phyloP scores from a whole-genome alignment of 768 basidiomycete genomes.

The Phlebiopsis gigantea region DNA sequence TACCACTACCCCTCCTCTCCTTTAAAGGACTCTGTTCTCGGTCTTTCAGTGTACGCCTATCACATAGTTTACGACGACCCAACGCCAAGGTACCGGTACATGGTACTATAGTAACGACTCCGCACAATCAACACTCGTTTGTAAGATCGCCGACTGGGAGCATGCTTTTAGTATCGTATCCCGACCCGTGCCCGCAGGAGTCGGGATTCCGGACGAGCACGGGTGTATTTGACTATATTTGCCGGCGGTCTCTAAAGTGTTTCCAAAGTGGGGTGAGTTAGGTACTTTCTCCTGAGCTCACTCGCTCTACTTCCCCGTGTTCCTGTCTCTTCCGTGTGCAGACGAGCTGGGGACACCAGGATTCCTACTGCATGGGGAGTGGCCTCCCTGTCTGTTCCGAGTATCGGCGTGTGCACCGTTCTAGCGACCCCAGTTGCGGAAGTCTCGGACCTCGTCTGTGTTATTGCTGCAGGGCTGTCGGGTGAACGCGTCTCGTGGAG shows the following conservation, averaged over 20 bases:
- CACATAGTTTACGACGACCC: too few relatives aligned
- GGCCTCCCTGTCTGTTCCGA: conserved; percentile 7
- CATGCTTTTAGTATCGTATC: not conserved
- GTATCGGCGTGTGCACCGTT: not conserved
- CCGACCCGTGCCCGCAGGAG: not conserved
- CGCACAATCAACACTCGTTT: not conserved
- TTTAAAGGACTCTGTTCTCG: not conserved
- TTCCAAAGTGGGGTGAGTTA: not conserved
- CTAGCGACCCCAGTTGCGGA: not conserved
- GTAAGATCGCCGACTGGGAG: not conserved
- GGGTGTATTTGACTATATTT: not conserved
- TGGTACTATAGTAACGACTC: not conserved
- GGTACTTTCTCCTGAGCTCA: not conserved
- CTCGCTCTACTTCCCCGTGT: not conserved
- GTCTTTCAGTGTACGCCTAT: too few relatives aligned
- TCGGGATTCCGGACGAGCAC: not conserved
- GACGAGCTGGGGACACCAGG: not conserved
- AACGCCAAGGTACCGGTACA: not conserved
- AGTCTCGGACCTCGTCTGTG: not conserved
- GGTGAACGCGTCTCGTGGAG: not conserved
- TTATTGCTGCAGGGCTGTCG: not conserved
- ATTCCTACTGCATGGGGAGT: not conserved
- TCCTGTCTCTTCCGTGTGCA: not conserved
- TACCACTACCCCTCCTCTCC: not conserved
- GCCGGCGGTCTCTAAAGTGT: not conserved